These are phyloP conservation scores for Coemansia furcata DNA, from an alignment of 192 early-diverging fungal species.

Conservation along the genomic window DNA sequence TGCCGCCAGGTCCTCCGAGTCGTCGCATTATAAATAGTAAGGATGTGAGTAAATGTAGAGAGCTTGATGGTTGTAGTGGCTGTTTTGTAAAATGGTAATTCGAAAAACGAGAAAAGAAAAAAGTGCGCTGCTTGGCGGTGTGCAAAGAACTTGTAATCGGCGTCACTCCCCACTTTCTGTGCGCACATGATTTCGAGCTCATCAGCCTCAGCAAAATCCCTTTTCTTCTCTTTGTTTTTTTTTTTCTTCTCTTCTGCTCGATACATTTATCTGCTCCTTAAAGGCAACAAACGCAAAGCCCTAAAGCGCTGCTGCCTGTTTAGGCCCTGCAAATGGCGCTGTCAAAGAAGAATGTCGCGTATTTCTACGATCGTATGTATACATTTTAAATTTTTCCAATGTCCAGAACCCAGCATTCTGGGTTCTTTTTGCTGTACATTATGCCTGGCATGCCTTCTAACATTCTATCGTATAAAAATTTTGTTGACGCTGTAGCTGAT, in stretches of 20 bases:
- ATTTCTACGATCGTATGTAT: constrained; percentile 54
- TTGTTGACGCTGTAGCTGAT: constrained; percentile 37
- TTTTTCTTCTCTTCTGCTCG: not conserved
- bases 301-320: not conserved
- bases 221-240: not conserved
- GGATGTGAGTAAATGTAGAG: too few species aligned
- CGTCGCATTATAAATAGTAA: too few species aligned
- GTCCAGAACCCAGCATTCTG: not conserved
- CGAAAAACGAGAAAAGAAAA: too few species aligned
- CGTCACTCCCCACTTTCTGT: too few species aligned
- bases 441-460: not conserved
- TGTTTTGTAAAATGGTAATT: not conserved
- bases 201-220: too few species aligned
- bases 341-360: constrained; percentile 50
- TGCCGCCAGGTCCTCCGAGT: too few species aligned
- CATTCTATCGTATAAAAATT: not conserved
- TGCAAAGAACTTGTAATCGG: too few species aligned
- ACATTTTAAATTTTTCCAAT: not conserved
- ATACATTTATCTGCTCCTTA: not conserved
- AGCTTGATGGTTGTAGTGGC: too few species aligned
- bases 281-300: not conserved
- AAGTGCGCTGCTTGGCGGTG: too few species aligned
- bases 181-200: too few species aligned
- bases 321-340: constrained; percentile 14
- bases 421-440: not conserved